phyloP scores from a whole-genome alignment of 768 basidiomycete genomes.

The Flagelloscypha sp. region DNA sequence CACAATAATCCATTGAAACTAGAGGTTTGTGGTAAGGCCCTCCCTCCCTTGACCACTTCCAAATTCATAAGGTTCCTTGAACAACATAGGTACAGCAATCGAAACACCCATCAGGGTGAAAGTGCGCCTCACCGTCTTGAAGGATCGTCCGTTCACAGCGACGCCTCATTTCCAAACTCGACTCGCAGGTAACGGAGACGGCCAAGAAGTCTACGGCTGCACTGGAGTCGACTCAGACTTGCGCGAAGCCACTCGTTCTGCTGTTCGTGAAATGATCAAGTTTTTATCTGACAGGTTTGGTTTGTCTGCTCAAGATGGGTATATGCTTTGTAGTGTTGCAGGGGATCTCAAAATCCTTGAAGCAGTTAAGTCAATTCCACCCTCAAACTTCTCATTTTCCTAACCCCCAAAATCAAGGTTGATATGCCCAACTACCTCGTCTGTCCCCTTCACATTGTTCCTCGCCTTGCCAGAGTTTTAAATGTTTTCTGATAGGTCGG shows the following conservation, averaged over 20 bases:
- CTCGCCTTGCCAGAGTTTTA: not conserved
- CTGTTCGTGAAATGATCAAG: constrained; percentile 51
- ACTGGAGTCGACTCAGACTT: constrained; percentile 52
- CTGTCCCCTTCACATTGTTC: constrained; percentile 14
- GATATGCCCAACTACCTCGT: constrained; percentile 64
- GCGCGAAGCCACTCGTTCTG: constrained; percentile 44
- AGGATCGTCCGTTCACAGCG: constrained; percentile 48
- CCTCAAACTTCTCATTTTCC: constrained; percentile 4
- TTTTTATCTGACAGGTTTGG: constrained; percentile 37
- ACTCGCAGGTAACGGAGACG: constrained; percentile 14
- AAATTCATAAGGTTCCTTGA: not conserved
- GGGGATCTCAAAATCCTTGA: constrained; percentile 55
- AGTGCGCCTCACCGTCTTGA: constrained; percentile 48
- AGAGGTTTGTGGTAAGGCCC: constrained; percentile 52
- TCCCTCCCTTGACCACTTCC: not conserved
- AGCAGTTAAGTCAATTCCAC: constrained; percentile 33
- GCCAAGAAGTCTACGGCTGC: constrained; percentile 45
- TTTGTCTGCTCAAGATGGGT: constrained; percentile 40
- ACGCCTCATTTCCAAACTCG: constrained; percentile 47
- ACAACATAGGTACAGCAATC: constrained; percentile 55
- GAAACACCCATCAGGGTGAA: constrained; percentile 52
- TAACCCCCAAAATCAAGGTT: constrained; percentile 27
- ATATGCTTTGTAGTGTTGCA: constrained; percentile 54
- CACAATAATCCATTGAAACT: too few species aligned
- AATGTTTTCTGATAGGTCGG: constrained; percentile 31